Evolutionary conservation across 2,329 filamentous ascomycete species (phyloP).

Genomic region (Coleophoma cylindrospora): DNA sequence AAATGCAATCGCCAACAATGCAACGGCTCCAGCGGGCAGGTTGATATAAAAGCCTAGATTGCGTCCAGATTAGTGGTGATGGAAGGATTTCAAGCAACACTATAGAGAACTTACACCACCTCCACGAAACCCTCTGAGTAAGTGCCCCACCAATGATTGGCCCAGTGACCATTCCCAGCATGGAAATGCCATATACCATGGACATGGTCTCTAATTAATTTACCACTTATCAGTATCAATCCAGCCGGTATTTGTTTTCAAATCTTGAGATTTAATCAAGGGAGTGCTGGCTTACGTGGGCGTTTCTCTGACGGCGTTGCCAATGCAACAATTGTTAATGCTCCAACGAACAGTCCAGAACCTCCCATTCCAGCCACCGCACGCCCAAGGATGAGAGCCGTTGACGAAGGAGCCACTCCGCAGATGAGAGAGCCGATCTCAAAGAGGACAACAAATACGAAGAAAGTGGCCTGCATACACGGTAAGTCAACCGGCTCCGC

Average conservation of each 20-base stretch:
- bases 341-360: conserved; percentile 44
- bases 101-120: conserved; percentile 5
- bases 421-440: conserved; percentile 51
- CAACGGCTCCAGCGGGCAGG: conserved; percentile 30
- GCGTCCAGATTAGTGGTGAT: no score
- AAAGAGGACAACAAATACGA: conserved; percentile 37
- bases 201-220: background rate
- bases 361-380: conserved; percentile 47
- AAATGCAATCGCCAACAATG: conserved; percentile 26
- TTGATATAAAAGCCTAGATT: conserved; percentile 27
- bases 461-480: background rate
- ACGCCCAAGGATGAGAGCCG: conserved; percentile 48
- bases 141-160: conserved; percentile 9
- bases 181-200: background rate
- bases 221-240: background rate
- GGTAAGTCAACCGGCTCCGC: background rate
- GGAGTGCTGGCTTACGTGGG: conserved; percentile 2
- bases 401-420: conserved; percentile 38
- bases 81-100: no score
- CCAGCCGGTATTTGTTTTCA: background rate
- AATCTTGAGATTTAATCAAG: background rate
- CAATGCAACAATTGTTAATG: conserved; percentile 42
- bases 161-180: conserved; percentile 3
- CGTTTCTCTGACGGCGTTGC: conserved; percentile 8
- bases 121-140: conserved; percentile 7